Base-by-base conservation (phyloP, 2,329 filamentous ascomycete genomes). In the Beauveria asiatica region DNA sequence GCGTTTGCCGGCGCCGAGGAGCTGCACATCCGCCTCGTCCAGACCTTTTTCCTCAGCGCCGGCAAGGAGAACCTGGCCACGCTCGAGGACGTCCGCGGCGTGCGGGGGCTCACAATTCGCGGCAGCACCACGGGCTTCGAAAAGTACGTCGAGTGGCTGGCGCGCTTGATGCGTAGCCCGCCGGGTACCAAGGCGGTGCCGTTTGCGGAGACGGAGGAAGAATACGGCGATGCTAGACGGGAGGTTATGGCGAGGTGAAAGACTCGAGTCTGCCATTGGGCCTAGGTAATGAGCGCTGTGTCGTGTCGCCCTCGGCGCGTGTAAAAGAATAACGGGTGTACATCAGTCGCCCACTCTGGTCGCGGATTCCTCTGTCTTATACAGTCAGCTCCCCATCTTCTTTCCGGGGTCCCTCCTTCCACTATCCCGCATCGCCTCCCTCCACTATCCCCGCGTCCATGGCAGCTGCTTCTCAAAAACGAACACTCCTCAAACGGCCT, bases 31-130 rank as follows among this genome's bases (percentile, higher is more conserved):
- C 71, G 77, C 50, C 65, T 74, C 11, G 70, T 70, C 64, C 74
- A 75, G 68, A 67, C 70, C 39, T 65, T 67, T 53, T 78, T 76
- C 65, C 67, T 72, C n/a, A 70, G 71, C 41, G 75, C 71, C 39
- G 72, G 71, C 27, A 72, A 72, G 30, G 68, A 68, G 45, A 75
- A 74, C 33, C 65, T 79, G 55, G 65, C 67, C 44, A 68, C 71
- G 61, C 75, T 80, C 59, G 77, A 79, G 67, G 71, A 67, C 6
- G 73, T 80, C 30, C 64, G 77, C 23, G 75, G 74, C 33, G 73
- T 79, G 25, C 66, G 70, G 51, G 62, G 64, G 13, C 74, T 74
- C 7, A 63, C 61, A 7, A 67, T 80, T 48, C 61, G 62, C 0
- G 76, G 76, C 17, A 74, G 73, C 67, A 70, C 70, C 11, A 71